phyloP scores from a whole-genome alignment of 2,329 filamentous ascomycete genomes.

The Claviceps spartinae region DNA sequence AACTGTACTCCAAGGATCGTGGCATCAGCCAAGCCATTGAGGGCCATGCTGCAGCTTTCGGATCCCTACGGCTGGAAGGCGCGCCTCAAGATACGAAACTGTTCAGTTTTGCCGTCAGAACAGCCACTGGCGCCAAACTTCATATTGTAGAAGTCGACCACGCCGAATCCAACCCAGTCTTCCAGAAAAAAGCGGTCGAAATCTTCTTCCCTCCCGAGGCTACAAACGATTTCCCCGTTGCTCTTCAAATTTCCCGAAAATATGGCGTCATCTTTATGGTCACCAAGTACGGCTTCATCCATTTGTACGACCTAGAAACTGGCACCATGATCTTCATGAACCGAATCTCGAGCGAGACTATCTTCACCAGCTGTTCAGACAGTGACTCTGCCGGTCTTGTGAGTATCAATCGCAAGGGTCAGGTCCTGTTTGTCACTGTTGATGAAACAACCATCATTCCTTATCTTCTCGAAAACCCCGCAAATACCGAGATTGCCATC shows the following conservation, averaged over 20 bases:
- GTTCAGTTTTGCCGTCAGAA: slow-evolving; percentile 91
- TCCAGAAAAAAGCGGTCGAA: slow-evolving; percentile 92
- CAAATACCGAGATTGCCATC: slow-evolving; percentile 84
- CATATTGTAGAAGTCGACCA: slow-evolving; percentile 98
- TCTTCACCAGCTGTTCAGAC: slow-evolving; percentile 87
- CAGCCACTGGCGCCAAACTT: slow-evolving; percentile 79
- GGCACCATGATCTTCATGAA: slow-evolving; percentile 98
- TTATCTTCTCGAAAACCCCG: slow-evolving; percentile 92
- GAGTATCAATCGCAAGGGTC: slow-evolving; percentile 93
- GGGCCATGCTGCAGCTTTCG: slow-evolving; percentile 91
- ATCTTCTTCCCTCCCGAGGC: slow-evolving; percentile 96
- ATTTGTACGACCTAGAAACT: slow-evolving; percentile 94
- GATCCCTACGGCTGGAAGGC: slow-evolving; percentile 75
- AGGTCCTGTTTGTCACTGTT: slow-evolving; percentile 86
- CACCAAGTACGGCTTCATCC: slow-evolving; percentile 98
- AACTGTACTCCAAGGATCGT: slow-evolving; percentile 89
- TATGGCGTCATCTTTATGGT: slow-evolving; percentile 96
- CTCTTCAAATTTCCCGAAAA: slow-evolving; percentile 91
- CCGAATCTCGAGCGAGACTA: slow-evolving; percentile 96
- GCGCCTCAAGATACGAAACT: slow-evolving; percentile 85
- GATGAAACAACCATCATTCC: slow-evolving; percentile 86
- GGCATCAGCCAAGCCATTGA: slow-evolving; percentile 97
- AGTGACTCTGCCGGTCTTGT: slow-evolving; percentile 76
- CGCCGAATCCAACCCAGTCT: slow-evolving; percentile 73
- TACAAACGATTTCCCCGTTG: slow-evolving; percentile 92